These are phyloP conservation scores for Monosporascus sp. DNA, from an alignment of 2,329 filamentous ascomycete genomes.

Conservation along the genomic window DNA sequence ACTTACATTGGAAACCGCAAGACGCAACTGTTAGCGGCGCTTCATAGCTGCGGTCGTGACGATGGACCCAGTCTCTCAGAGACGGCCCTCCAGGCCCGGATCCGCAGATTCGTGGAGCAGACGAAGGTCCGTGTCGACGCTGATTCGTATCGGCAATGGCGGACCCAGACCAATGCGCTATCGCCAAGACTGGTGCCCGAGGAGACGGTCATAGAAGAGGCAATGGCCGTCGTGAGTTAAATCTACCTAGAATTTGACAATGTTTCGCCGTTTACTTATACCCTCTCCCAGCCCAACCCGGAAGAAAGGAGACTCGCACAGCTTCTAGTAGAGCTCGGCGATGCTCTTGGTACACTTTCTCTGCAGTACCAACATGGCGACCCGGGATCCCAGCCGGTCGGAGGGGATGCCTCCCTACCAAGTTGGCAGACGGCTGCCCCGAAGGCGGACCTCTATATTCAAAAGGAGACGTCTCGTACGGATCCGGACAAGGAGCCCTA, in stretches of 20 bases:
- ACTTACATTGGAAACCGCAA: neutral
- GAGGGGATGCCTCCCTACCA: constrained; percentile 14
- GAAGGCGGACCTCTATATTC: constrained; percentile 24
- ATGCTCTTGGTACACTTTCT: constrained; percentile 12
- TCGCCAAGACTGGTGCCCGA: constrained; percentile 20
- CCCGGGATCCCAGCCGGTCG: neutral
- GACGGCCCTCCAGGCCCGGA: constrained; percentile 17
- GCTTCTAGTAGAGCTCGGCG: constrained; percentile 15
- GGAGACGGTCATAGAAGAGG: constrained; percentile 16
- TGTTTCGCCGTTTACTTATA: neutral
- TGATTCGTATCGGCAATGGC: constrained; percentile 22
- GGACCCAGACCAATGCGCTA: constrained; percentile 7
- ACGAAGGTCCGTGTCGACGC: constrained; percentile 20
- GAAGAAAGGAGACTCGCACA: constrained; percentile 14
- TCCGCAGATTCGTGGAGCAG: constrained; percentile 21
- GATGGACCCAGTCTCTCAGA: constrained; percentile 9
- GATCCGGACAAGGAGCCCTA: constrained; percentile 46
- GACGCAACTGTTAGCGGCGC: constrained; percentile 15
- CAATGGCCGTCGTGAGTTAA: constrained; percentile 12
- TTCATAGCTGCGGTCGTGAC: constrained; percentile 5
- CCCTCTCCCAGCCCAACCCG: constrained; percentile 10
- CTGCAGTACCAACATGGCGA: constrained; percentile 5
- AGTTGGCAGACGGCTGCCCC: constrained; percentile 27
- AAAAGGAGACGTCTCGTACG: constrained; percentile 13
- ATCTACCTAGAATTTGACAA: too few relatives aligned